Evolutionary conservation across 108 stramenopile genomes (phyloP).

Genomic region (Cyclostephanos invisitatus): DNA sequence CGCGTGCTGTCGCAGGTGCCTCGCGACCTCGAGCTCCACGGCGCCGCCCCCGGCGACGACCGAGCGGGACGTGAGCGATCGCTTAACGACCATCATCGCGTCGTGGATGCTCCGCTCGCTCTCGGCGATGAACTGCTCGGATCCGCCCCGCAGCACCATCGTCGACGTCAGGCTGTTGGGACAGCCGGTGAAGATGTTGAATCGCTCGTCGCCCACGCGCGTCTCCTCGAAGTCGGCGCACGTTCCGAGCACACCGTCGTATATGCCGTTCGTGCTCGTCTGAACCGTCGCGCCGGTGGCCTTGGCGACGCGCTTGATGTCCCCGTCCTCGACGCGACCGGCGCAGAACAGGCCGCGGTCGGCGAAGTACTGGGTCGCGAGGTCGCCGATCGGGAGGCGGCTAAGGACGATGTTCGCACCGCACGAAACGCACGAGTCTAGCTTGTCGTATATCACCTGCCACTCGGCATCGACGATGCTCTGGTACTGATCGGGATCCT

Average conservation of each 20-base stretch:
- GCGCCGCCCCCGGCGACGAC: conserved; percentile 99
- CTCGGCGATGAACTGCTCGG: conserved; percentile 99
- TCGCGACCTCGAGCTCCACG: conserved; percentile 95
- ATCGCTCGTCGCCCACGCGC: conserved; percentile 96
- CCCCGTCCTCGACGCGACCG: conserved; percentile 95
- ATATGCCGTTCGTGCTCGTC: conserved; percentile 85
- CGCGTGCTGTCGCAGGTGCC: conserved; percentile 75
- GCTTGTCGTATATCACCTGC: conserved; percentile 98
- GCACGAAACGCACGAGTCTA: conserved; percentile 87
- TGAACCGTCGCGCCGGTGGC: conserved; percentile 94
- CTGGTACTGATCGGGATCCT: conserved; percentile 96
- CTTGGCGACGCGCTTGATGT: conserved; percentile 95
- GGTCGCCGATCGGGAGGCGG: conserved; percentile 97
- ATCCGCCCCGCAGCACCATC: conserved; percentile 95
- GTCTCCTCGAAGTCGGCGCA: conserved; percentile 95
- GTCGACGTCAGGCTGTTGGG: conserved; percentile 91
- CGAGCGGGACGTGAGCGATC: conserved; percentile 75
- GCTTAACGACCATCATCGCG: conserved; percentile 96
- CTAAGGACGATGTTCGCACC: conserved; percentile 98
- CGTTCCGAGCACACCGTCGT: conserved; percentile 80
- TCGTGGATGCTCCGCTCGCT: conserved; percentile 97
- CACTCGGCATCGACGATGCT: conserved; percentile 99
- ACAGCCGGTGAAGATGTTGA: conserved; percentile 97
- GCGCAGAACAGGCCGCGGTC: conserved; percentile 97
- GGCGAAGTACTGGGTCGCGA: conserved; percentile 99